A percentile compares a stretch with the other conserved stretches of the same genome.
These are phyloP conservation scores for Lanmaoa rubissima DNA, from an alignment of 768 basidiomycete species.

Conservation along the genomic window DNA sequence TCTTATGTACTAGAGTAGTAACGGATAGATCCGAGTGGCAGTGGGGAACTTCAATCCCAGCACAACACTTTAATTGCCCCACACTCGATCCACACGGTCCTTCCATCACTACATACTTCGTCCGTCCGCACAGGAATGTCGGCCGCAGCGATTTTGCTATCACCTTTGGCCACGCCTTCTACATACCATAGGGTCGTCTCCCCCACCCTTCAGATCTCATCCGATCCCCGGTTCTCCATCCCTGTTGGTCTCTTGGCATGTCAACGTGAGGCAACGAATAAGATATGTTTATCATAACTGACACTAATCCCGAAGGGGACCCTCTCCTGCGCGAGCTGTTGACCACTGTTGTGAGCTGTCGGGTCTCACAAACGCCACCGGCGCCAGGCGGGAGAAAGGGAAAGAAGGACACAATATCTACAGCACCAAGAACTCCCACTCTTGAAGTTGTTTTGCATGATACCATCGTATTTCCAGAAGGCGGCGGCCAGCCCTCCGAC, in stretches of 20 bases:
- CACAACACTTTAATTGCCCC: too few relatives aligned
- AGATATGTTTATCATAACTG: conserved; percentile 3
- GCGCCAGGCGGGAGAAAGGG: conserved; percentile 45
- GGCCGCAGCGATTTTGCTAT: conserved; percentile 42
- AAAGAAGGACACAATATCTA: conserved; percentile 52
- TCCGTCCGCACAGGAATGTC: conserved; percentile 15
- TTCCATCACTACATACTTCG: neutral
- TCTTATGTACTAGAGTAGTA: too few relatives aligned
- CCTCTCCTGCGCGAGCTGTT: conserved; percentile 60
- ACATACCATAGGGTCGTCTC: conserved; percentile 69
- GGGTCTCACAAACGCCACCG: conserved; percentile 44
- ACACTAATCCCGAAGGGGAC: conserved; percentile 48
- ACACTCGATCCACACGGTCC: neutral
- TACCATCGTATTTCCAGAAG: conserved; percentile 80
- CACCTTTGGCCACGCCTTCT: conserved; percentile 44
- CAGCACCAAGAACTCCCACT: conserved; percentile 43
- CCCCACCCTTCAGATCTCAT: conserved; percentile 52
- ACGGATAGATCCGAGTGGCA: too few relatives aligned
- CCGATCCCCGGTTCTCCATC: conserved; percentile 47
- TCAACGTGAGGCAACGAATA: conserved; percentile 51
- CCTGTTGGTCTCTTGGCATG: conserved; percentile 80
- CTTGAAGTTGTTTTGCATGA: conserved; percentile 72
- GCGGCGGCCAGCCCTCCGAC: conserved; percentile 80
- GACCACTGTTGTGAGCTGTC: conserved; percentile 54
- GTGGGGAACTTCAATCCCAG: too few relatives aligned